phyloP scores from a whole-genome alignment of 371 early-diverging fungal species.

The Mortierella sp. region DNA sequence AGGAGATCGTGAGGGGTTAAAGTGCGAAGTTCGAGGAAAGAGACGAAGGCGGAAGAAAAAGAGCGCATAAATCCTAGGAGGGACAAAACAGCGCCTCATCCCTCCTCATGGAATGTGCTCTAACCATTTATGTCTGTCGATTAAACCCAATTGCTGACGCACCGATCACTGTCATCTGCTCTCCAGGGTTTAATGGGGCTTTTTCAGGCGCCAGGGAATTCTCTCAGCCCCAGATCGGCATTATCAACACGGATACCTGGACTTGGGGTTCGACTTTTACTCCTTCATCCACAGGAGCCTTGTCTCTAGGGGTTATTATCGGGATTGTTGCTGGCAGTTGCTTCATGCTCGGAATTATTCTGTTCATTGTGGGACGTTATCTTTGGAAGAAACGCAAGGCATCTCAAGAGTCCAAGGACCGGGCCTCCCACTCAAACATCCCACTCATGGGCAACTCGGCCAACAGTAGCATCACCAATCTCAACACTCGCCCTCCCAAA shows the following conservation, averaged over 20 bases:
- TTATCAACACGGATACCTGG: slow-evolving; percentile 7
- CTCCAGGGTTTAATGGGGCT: neutral
- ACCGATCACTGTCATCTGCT: neutral
- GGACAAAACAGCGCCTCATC: too few relatives aligned
- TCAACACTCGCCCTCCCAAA: neutral
- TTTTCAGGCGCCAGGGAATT: neutral
- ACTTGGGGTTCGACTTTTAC: slow-evolving; percentile 4
- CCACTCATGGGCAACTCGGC: slow-evolving; percentile 15
- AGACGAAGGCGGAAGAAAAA: neutral
- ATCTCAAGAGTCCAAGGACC: neutral
- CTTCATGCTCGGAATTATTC: neutral
- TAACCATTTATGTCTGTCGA: too few relatives aligned
- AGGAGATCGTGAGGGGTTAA: neutral
- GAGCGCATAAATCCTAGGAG: too few relatives aligned
- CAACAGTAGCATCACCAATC: neutral
- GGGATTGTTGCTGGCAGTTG: slow-evolving; percentile 12
- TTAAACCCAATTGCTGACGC: too few relatives aligned
- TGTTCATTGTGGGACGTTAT: slow-evolving; percentile 8
- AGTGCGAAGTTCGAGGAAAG: neutral
- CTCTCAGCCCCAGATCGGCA: slow-evolving; percentile 16
- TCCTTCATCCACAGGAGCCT: neutral
- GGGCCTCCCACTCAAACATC: slow-evolving; percentile 8
- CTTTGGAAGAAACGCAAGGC: slow-evolving; percentile 2
- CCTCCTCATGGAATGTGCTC: too few relatives aligned
- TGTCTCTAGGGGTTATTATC: slow-evolving; percentile 3